Percentiles rank a stretch among this genome's conserved stretches.
Conservation (phyloP, 768 basidiomycete genomes). For the Hemileccinum impolitum region DNA sequence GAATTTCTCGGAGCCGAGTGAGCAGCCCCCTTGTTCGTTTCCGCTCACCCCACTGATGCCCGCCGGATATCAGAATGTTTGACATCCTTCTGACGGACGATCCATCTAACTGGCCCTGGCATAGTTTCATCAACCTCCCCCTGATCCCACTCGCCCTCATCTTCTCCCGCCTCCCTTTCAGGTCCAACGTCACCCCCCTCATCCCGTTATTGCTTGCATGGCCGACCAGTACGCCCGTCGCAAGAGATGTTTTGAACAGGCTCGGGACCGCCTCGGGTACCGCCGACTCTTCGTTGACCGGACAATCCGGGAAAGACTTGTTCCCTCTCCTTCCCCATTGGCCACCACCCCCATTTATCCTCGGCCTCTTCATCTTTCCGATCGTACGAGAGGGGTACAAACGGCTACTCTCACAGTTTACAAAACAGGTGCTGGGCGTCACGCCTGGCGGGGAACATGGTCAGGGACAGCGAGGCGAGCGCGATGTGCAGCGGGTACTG, state of each 20-base stretch:
- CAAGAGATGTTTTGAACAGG: slow-evolving; percentile 1
- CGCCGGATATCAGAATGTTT: slow-evolving; percentile 47
- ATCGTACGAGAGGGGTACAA: slow-evolving; percentile 45
- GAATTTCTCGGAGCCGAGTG: slow-evolving; percentile 70
- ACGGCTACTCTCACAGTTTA: slow-evolving; percentile 36
- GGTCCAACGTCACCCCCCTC: slow-evolving; percentile 23
- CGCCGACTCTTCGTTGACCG: neutral
- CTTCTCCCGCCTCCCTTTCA: slow-evolving; percentile 51
- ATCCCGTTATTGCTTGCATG: slow-evolving; percentile 26
- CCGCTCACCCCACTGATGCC: neutral
- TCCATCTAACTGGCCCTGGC: slow-evolving; percentile 71
- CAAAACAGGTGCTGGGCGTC: slow-evolving; percentile 44
- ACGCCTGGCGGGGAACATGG: slow-evolving; percentile 13
- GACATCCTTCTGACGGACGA: slow-evolving; percentile 64
- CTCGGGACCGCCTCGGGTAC: neutral
- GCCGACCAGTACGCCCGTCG: slow-evolving; percentile 28
- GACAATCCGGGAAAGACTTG: slow-evolving; percentile 9
- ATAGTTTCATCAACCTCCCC: slow-evolving; percentile 72
- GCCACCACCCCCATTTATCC: slow-evolving; percentile 61
- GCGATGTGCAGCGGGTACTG: slow-evolving; percentile 21
- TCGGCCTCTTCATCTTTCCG: slow-evolving; percentile 52
- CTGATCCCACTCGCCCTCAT: slow-evolving; percentile 67
- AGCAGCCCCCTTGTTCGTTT: slow-evolving; percentile 12
- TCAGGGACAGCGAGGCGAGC: slow-evolving; percentile 14
- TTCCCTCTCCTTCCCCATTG: slow-evolving; percentile 38